Percentiles rank a stretch among this genome's conserved stretches.
These are phyloP conservation scores for Chenopodium formosanum DNA, from an alignment of 148 eudicot species.

Conservation along the genomic window DNA sequence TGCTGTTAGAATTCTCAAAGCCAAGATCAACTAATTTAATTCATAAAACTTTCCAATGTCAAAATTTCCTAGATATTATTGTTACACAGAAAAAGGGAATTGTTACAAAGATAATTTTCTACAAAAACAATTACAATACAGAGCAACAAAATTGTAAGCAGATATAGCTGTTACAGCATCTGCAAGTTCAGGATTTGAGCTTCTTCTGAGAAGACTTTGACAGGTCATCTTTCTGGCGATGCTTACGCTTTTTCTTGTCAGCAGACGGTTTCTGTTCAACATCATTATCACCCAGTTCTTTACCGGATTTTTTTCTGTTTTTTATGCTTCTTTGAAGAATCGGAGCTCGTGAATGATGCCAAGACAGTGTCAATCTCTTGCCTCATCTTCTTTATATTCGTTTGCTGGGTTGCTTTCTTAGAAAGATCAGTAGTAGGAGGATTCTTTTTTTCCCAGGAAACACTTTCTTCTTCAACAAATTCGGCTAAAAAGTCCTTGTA, in stretches of 20 bases:
- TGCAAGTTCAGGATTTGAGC: slow-evolving; percentile 21
- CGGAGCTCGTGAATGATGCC: slow-evolving; percentile 33
- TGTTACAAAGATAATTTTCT: neutral
- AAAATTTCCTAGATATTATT: neutral
- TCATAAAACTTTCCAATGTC: neutral
- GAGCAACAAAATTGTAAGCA: neutral
- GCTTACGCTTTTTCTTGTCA: slow-evolving; percentile 29
- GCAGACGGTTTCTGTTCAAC: slow-evolving; percentile 6
- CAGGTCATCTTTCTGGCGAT: slow-evolving; percentile 25
- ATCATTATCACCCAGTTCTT: slow-evolving; percentile 9
- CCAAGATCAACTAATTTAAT: neutral
- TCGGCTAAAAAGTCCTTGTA: slow-evolving; percentile 61
- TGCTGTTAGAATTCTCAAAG: neutral
- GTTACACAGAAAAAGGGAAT: neutral
- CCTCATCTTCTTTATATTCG: slow-evolving; percentile 65
- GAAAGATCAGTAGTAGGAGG: slow-evolving; percentile 36
- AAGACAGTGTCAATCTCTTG: slow-evolving; percentile 63
- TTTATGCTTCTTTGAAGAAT: slow-evolving; percentile 35
- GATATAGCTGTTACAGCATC: neutral
- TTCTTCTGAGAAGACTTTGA: slow-evolving; percentile 23
- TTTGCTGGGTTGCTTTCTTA: slow-evolving; percentile 46
- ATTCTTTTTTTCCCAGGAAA: slow-evolving; percentile 35
- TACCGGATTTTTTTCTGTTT: slow-evolving; percentile 32
- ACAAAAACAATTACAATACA: neutral
- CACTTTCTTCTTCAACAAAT: slow-evolving; percentile 45